Evolutionary conservation across 75 land plant species (phyloP).

Genomic region (Pinus albicaulis): DNA sequence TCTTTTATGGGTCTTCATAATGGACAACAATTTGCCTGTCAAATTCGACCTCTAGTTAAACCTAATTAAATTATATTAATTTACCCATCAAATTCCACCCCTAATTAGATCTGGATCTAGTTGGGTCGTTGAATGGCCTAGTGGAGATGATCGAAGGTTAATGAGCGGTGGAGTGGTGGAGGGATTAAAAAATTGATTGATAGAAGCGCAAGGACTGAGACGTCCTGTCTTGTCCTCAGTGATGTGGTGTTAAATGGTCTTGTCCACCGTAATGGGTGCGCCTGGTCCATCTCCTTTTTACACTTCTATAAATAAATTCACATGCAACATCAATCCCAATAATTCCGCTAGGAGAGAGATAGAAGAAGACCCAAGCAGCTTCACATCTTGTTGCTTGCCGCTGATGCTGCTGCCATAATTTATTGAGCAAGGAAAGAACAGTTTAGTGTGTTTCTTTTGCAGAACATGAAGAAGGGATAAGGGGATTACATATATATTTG

Average conservation of each 20-base stretch:
- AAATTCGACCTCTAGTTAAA: no score
- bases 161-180: background rate
- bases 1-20: no score
- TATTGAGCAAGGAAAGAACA: no score
- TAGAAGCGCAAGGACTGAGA: background rate
- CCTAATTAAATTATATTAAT: no score
- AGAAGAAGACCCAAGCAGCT: background rate
- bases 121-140: no score
- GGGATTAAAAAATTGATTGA: background rate
- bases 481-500: background rate
- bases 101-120: no score
- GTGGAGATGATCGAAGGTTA: background rate
- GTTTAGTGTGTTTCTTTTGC: no score
- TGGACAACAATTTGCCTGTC: no score
- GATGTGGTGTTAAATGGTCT: background rate
- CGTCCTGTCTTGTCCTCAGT: background rate
- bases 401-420: background rate
- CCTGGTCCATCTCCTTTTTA: background rate
- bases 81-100: no score
- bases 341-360: background rate
- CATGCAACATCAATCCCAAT: background rate
- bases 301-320: background rate
- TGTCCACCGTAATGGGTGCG: background rate
- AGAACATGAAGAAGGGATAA: no score
- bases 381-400: background rate